Evolutionary conservation across 768 basidiomycete genomes (phyloP), one percentile per base, ranked within the genome.

Genomic region (Xanthoconium purpureum): DNA sequence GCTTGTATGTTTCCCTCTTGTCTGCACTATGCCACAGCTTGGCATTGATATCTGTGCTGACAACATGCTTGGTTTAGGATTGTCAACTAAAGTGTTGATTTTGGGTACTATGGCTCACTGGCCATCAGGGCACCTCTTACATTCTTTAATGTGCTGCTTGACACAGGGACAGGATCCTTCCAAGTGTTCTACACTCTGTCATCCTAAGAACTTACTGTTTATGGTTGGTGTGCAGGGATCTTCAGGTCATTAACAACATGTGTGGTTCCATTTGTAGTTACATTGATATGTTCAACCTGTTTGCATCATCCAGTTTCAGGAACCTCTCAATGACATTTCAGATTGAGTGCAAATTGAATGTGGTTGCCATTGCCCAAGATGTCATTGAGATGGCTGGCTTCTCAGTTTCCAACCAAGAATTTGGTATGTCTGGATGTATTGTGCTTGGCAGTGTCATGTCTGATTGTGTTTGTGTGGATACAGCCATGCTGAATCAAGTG

Each of bases 1-100:
- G 84, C 63, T 61, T 78, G 83, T 84, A 55, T 17, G 80, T 70
- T n/a, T 28, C 1, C n/a, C 20, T 42, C 18, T 29, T 30, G 13
- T 28, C 14, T 15, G 10, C 11, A 5, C 12, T 11, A 1, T 17
- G 14, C 29, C 4, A 12, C n/a, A 12, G 12, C 13, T 5, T 10
- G 9, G 7, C 20, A n/a, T n/a, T n/a, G n/a, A n/a, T n/a, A 7
- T 17, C 14, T 0, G 20, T 40, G 24, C 56, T 66, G 24, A 65
- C 36, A 7, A 5, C 14, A 11, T 6, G 28, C 12, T n/a, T 39
- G 37, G 35, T 33, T 12, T 59, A 90, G 88, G 49, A 68, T 89
- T 17, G 77, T 80, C 17, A 83, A 88, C 63, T 85, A 90, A 70
- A 77, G 78, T 38, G 69, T 74, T 14, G 89, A 91, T 69, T 84